Evolutionary conservation across 768 basidiomycete genomes (phyloP).

Genomic region (Serendipita vermifera): DNA sequence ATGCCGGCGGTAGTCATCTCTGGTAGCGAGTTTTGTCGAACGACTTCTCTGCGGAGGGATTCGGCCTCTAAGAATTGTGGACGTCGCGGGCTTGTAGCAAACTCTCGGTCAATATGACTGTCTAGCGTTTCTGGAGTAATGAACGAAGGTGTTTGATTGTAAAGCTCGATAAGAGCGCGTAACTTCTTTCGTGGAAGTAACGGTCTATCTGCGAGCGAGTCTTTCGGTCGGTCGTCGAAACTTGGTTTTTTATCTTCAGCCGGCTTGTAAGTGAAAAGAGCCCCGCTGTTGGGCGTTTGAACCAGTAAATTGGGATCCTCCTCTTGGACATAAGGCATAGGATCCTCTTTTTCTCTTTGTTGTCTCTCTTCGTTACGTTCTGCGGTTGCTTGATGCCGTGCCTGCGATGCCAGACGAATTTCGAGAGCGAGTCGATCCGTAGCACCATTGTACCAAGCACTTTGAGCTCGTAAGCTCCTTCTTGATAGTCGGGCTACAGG

Average conservation of each 20-base stretch:
- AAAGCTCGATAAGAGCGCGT: slow-evolving; percentile 62
- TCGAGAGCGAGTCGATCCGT: background rate
- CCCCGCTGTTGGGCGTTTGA: background rate
- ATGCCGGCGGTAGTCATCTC: background rate
- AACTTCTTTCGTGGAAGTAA: slow-evolving; percentile 40
- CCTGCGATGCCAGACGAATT: background rate
- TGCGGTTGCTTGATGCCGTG: slow-evolving; percentile 1
- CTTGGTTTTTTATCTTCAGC: background rate
- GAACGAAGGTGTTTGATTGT: slow-evolving; percentile 61
- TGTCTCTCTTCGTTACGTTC: background rate
- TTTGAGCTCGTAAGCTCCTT: background rate
- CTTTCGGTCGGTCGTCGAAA: background rate
- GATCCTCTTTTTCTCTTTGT: background rate
- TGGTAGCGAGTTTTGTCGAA: background rate
- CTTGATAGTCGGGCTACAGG: slow-evolving; percentile 9
- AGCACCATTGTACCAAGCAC: slow-evolving; percentile 3
- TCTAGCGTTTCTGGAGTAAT: slow-evolving; percentile 59
- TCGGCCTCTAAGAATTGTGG: background rate
- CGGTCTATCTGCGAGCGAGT: background rate
- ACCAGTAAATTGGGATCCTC: background rate
- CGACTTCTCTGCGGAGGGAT: background rate
- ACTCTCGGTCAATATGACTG: background rate
- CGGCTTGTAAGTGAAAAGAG: background rate
- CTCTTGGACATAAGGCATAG: too few relatives aligned
- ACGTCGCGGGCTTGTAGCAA: background rate